Evolutionary conservation across 2,329 filamentous ascomycete species (phyloP).

Genomic region (Raffaelea arxii): DNA sequence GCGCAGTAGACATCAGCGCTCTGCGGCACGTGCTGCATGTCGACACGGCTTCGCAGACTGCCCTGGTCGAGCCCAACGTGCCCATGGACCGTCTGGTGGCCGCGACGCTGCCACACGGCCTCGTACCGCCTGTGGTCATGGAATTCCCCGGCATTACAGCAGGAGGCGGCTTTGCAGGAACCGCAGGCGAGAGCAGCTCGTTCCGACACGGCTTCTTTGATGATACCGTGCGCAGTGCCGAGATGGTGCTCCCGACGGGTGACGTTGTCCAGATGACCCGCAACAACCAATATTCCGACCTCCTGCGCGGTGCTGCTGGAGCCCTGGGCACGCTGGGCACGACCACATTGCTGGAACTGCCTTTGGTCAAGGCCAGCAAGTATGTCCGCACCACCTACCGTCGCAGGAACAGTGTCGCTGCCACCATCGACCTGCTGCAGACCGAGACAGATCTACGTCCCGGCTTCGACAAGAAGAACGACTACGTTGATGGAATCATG

Average conservation of each 20-base stretch:
- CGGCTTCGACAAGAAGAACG: constrained; percentile 18
- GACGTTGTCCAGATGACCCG: constrained; percentile 42
- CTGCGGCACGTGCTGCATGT: constrained; percentile 56
- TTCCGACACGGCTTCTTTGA: constrained; percentile 67
- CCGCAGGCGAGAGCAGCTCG: constrained; percentile 58
- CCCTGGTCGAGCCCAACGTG: constrained; percentile 58
- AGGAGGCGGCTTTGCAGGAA: constrained; percentile 58
- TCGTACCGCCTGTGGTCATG: constrained; percentile 59
- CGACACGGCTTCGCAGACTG: constrained; percentile 41
- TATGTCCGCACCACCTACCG: constrained; percentile 57
- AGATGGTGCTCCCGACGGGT: constrained; percentile 62
- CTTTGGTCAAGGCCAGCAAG: constrained; percentile 47
- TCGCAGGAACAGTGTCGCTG: constrained; percentile 35
- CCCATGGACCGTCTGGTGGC: constrained; percentile 56
- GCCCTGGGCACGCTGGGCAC: constrained; percentile 60
- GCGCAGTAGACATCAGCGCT: constrained; percentile 47
- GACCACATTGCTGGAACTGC: constrained; percentile 56
- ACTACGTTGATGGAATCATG: constrained; percentile 68
- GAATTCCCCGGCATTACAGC: constrained; percentile 63
- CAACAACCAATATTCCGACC: constrained; percentile 32
- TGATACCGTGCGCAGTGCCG: constrained; percentile 50
- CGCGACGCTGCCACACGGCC: constrained; percentile 41
- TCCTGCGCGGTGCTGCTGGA: constrained; percentile 57
- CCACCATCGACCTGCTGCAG: constrained; percentile 34
- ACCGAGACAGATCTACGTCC: constrained; percentile 17